phyloP scores from a whole-genome alignment of 2,329 filamentous ascomycete species.

The Penicillium sp. region DNA sequence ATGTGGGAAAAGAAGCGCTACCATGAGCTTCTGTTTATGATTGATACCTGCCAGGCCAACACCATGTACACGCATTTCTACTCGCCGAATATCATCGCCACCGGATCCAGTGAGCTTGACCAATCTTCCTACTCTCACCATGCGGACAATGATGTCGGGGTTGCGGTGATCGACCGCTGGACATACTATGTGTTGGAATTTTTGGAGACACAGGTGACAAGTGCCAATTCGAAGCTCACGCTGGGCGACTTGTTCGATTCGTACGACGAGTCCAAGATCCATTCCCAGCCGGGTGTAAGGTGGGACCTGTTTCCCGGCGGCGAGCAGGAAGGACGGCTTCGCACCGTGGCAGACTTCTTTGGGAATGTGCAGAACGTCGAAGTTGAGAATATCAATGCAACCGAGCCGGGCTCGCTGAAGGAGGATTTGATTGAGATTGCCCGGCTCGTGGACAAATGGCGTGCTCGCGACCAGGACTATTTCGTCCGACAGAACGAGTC shows the following conservation, averaged over 20 bases:
- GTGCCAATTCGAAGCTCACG: slow-evolving; percentile 76
- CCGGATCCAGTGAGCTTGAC: slow-evolving; percentile 89
- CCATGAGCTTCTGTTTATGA: slow-evolving; percentile 98
- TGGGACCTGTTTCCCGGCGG: slow-evolving; percentile 93
- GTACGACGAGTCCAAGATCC: slow-evolving; percentile 89
- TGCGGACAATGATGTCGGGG: slow-evolving; percentile 93
- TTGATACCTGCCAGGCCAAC: slow-evolving; percentile 98
- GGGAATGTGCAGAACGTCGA: slow-evolving; percentile 97
- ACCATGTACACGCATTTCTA: slow-evolving; percentile 99
- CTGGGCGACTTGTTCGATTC: slow-evolving; percentile 91
- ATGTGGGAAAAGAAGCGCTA: slow-evolving; percentile 99
- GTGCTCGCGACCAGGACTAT: slow-evolving; percentile 29
- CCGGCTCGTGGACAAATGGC: slow-evolving; percentile 48
- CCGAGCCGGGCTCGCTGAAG: slow-evolving; percentile 46
- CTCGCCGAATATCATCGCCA: slow-evolving; percentile 94
- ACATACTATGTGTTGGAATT: slow-evolving; percentile 99
- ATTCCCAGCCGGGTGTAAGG: slow-evolving; percentile 79
- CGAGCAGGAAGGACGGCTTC: slow-evolving; percentile 63
- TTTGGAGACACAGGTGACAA: slow-evolving; percentile 78
- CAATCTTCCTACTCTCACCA: slow-evolving; percentile 97
- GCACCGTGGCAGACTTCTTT: slow-evolving; percentile 91
- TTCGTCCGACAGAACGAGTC: too few species aligned
- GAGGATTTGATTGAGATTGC: slow-evolving; percentile 71
- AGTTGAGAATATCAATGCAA: slow-evolving; percentile 56
- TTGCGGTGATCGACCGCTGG: slow-evolving; percentile 95